These are phyloP conservation scores for Gamarada debralockiae DNA, from an alignment of 495 filamentous ascomycete species.

Conservation along the genomic window DNA sequence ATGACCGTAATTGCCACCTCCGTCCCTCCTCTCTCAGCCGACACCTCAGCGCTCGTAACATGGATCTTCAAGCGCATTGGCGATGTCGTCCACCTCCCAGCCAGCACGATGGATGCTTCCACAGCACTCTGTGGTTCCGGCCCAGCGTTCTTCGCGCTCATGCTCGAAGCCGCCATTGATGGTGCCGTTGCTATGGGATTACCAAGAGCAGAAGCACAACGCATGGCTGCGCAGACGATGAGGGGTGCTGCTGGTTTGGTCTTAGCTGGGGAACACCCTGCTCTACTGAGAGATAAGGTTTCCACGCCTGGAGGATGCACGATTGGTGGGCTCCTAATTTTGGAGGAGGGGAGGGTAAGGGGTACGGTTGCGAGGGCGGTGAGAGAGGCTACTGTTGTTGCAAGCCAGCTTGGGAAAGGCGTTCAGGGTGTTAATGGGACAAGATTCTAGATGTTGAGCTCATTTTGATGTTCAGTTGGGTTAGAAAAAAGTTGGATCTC, in stretches of 20 bases:
- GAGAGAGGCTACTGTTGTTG: conserved; percentile 74
- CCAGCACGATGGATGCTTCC: conserved; percentile 60
- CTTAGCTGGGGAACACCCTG: conserved; percentile 61
- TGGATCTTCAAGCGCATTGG: conserved; percentile 67
- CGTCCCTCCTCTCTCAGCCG: conserved; percentile 48
- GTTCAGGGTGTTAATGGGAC: conserved; percentile 42
- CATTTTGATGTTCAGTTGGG: no score
- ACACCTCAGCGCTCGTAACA: conserved; percentile 52
- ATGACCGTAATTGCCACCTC: conserved; percentile 76
- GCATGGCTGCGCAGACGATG: conserved; percentile 79
- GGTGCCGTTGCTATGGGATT: conserved; percentile 79
- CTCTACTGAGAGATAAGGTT: conserved; percentile 72
- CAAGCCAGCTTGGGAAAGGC: conserved; percentile 63
- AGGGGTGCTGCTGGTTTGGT: conserved; percentile 70
- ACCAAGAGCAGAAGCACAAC: conserved; percentile 68
- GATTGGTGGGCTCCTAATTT: conserved; percentile 68
- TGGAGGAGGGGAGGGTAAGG: conserved; percentile 73
- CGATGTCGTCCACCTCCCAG: conserved; percentile 30
- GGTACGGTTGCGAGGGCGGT: conserved; percentile 67
- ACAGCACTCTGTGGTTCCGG: conserved; percentile 76
- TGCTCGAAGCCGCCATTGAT: conserved; percentile 73
- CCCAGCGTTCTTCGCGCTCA: conserved; percentile 74
- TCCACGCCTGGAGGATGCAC: conserved; percentile 78
- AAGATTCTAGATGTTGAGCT: conserved; percentile 20
- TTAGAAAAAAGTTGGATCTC: no score